These are phyloP conservation scores for Jasminum sambac DNA, from an alignment of 257 asterid species.

Conservation along the genomic window DNA sequence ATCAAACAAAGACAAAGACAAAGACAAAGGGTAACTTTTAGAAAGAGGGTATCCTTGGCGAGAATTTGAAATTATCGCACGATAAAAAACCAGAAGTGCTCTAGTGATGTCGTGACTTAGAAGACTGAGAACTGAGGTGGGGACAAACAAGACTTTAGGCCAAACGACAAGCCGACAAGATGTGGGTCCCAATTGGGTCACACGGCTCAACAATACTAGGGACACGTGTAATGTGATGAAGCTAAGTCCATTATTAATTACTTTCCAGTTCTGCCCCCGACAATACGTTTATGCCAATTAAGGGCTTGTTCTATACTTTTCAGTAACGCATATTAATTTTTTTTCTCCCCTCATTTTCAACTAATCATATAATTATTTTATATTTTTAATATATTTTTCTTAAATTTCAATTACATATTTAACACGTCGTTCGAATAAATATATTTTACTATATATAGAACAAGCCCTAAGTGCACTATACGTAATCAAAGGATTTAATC, in stretches of 20 bases:
- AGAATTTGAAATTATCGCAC: background rate
- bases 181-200: constrained; percentile 36
- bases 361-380: too few relatives aligned
- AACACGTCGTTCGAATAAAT: too few relatives aligned
- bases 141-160: constrained; percentile 41
- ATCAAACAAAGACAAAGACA: background rate
- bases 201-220: constrained; percentile 36
- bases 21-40: background rate
- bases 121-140: background rate
- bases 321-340: too few relatives aligned
- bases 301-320: too few relatives aligned
- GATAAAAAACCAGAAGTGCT: background rate
- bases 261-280: background rate
- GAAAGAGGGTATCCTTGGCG: background rate
- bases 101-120: background rate
- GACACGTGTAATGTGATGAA: constrained; percentile 25
- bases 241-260: background rate
- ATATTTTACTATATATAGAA: too few relatives aligned
- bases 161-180: constrained; percentile 67
- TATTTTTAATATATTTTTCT: too few relatives aligned
- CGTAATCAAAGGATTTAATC: too few relatives aligned
- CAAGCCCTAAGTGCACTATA: too few relatives aligned
- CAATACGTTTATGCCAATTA: background rate
- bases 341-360: too few relatives aligned
- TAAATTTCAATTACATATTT: too few relatives aligned